These are phyloP conservation scores for Suillus lakei DNA, from an alignment of 768 basidiomycete genomes.

Conservation along the genomic window DNA sequence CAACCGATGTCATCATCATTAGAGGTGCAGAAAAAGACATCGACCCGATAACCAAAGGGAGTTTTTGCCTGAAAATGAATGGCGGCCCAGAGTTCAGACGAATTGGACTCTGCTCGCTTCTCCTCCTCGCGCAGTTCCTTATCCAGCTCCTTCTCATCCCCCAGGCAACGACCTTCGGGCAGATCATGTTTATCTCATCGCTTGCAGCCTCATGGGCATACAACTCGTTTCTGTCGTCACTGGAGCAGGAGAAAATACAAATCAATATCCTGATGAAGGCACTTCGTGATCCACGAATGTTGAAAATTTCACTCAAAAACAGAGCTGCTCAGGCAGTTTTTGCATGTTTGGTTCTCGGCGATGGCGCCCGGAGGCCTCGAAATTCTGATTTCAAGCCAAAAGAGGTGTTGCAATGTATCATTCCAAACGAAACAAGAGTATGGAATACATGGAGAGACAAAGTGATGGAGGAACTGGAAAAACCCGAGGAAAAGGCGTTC, in stretches of 20 bases:
- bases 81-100: conserved; percentile 20
- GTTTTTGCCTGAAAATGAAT: conserved; percentile 25
- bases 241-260: conserved; percentile 42
- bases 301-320: conserved; percentile 22
- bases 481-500: conserved; percentile 11
- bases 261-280: conserved; percentile 19
- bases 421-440: conserved; percentile 34
- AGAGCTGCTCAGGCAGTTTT: conserved; percentile 24
- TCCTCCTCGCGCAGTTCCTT: conserved; percentile 38
- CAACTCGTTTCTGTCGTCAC: conserved; percentile 38
- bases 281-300: conserved; percentile 18
- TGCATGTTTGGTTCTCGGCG: conserved; percentile 24
- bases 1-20: conserved; percentile 32
- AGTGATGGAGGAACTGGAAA: conserved; percentile 21
- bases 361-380: conserved; percentile 8
- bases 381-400: conserved; percentile 11
- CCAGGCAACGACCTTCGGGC: conserved; percentile 38
- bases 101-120: conserved; percentile 35
- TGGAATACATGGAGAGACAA: conserved; percentile 34
- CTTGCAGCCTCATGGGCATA: conserved; percentile 40
- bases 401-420: conserved; percentile 16
- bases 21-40: conserved; percentile 36
- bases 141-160: conserved; percentile 41
- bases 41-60: conserved; percentile 38
- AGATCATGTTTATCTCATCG: conserved; percentile 38